phyloP scores from a whole-genome alignment of 495 filamentous ascomycete species.

The Penicillium waksmanii region DNA sequence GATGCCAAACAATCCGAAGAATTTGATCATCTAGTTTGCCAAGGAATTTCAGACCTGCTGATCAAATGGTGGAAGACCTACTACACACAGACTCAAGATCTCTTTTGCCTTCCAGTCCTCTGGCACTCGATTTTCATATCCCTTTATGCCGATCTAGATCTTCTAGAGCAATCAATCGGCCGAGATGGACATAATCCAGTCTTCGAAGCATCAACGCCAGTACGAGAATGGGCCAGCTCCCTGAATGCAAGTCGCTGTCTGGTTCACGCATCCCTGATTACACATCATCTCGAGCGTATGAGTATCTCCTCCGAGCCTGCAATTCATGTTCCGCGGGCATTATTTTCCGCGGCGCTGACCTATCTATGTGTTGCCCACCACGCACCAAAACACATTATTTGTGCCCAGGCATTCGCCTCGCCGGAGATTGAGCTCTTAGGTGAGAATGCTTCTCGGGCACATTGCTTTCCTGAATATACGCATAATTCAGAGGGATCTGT shows the following conservation, averaged over 20 bases:
- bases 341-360: slow-evolving; percentile 28
- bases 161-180: slow-evolving; percentile 35
- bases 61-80: slow-evolving; percentile 31
- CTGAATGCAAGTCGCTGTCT: slow-evolving; percentile 30
- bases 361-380: slow-evolving; percentile 28
- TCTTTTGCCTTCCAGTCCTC: slow-evolving; percentile 36
- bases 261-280: slow-evolving; percentile 30
- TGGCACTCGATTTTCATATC: slow-evolving; percentile 43
- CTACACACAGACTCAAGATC: slow-evolving; percentile 18
- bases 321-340: slow-evolving; percentile 33
- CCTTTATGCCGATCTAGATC: slow-evolving; percentile 36
- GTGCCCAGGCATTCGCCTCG: slow-evolving; percentile 21
- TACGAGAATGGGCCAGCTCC: slow-evolving; percentile 23
- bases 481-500: slow-evolving; percentile 2
- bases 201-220: background rate
- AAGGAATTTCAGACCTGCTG: slow-evolving; percentile 18
- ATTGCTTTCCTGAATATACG: background rate
- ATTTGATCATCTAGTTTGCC: slow-evolving; percentile 16
- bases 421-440: slow-evolving; percentile 27
- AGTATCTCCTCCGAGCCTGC: slow-evolving; percentile 34
- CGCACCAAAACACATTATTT: slow-evolving; percentile 13
- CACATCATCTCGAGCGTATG: slow-evolving; percentile 28
- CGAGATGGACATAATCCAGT: slow-evolving; percentile 25
- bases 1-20: slow-evolving; percentile 22
- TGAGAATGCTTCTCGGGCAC: background rate